Base-by-base conservation (phyloP, 768 basidiomycete genomes). In the Neoboletus magnificus region DNA sequence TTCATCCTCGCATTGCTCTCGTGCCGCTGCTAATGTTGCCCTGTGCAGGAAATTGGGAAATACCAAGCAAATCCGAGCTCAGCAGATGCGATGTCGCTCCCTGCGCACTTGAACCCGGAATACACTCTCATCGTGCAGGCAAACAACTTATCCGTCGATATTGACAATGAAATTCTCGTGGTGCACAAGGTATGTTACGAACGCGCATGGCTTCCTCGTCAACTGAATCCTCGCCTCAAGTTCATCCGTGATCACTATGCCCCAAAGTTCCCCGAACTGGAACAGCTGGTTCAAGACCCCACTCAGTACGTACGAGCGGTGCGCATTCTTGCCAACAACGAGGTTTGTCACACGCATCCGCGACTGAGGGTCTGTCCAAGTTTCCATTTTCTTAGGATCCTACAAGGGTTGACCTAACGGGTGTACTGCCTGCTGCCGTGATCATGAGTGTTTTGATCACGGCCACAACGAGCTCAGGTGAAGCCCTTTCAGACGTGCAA, bases 191-290 rank as follows among this genome's bases (percentile, higher is more conserved):
- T 82, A 63, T 59, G 73, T 66, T 15, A 37, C 27, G 33, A 49
- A 35, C 16, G 52, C 33, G 44, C 39, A 27, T 50, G n/a, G 16
- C 59, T 49, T 18, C 27, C 43, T 42, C 30, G 54, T 35, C 44
- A 55, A 25, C 56, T 63, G 52, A 59, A 36, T 44, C 18, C 58
- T 48, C 8, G 35, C 33, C 36, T 27, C 10, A 63, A 95, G 91
- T 98, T 98, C 79, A 95, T 98, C 66, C 87, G 97, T 59, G 97
- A 99, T 69, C 96, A 98, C 73, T 99, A 98, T 70, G 84, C 89
- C 1, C 81, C 89, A 29, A 91, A 93, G 59, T 99, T 99, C 71
- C 96, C 97, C 27, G 97, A 98, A 65, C 82, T 99, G 29, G 97
- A 98, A 71, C 92, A 97, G 64, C 83, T 99, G 32, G 90, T 99